A percentile compares a stretch with the other conserved stretches of the same genome.
Evolutionary conservation across 2,329 filamentous ascomycete species (phyloP).

Genomic region (Epichloe scottii): DNA sequence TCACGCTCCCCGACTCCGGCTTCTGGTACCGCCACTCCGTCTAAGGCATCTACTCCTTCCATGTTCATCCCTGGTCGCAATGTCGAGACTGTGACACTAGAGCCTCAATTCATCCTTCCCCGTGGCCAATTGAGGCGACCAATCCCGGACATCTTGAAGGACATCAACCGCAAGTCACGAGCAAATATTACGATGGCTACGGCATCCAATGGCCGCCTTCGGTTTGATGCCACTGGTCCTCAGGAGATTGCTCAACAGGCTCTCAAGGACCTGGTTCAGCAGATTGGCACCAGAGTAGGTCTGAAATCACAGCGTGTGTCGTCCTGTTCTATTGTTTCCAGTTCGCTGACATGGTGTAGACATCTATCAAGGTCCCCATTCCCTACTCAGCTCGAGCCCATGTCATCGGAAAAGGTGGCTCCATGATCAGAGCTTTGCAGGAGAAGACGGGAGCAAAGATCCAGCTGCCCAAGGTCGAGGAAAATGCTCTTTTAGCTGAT

Average conservation of each 20-base stretch:
- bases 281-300: conserved; percentile 73
- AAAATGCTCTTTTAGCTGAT: conserved; percentile 41
- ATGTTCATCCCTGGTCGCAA: conserved; percentile 75
- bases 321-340: not conserved
- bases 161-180: conserved; percentile 86
- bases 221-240: conserved; percentile 77
- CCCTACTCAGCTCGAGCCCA: conserved; percentile 73
- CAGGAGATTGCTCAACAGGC: conserved; percentile 76
- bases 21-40: conserved; percentile 38
- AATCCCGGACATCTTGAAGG: conserved; percentile 71
- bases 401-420: conserved; percentile 86
- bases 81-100: conserved; percentile 62
- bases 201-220: conserved; percentile 58
- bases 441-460: conserved; percentile 83
- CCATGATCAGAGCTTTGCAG: conserved; percentile 80
- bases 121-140: conserved; percentile 72
- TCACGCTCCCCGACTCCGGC: conserved; percentile 52
- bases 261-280: conserved; percentile 75
- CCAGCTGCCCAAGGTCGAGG: conserved; percentile 73
- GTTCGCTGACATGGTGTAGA: conserved; percentile 18
- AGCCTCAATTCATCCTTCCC: conserved; percentile 64
- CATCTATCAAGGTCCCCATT: conserved; percentile 61
- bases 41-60: conserved; percentile 26
- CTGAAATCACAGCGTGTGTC: not conserved
- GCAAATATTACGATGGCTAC: conserved; percentile 69